Evolutionary conservation across 306 rosid species (phyloP).

Genomic region (Hippophae rhamnoides): DNA sequence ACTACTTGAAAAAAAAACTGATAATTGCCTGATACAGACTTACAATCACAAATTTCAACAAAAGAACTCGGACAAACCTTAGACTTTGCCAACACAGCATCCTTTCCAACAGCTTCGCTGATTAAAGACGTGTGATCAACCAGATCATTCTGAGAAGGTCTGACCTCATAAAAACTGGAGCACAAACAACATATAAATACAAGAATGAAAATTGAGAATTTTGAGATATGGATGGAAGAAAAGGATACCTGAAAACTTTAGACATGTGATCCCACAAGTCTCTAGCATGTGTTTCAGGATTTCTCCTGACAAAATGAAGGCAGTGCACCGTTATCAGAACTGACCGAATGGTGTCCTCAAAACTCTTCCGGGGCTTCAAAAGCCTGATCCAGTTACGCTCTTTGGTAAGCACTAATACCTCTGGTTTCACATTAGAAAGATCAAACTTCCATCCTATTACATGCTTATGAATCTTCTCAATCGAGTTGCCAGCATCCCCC

Average conservation of each 20-base stretch:
- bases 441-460: constrained; percentile 80
- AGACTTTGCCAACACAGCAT: constrained; percentile 33
- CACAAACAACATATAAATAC: constrained; percentile 6
- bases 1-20: background rate
- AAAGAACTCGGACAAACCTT: constrained; percentile 43
- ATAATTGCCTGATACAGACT: constrained; percentile 10
- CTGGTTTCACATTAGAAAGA: constrained; percentile 42
- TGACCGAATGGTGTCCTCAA: constrained; percentile 50
- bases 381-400: constrained; percentile 57
- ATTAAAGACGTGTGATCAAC: constrained; percentile 26
- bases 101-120: constrained; percentile 31
- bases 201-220: constrained; percentile 3
- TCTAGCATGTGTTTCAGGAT: constrained; percentile 50
- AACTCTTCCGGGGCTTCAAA: constrained; percentile 73
- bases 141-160: constrained; percentile 42
- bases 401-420: constrained; percentile 60
- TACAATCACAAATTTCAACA: constrained; percentile 1
- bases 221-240: constrained; percentile 1
- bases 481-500: constrained; percentile 57
- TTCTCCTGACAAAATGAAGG: constrained; percentile 42
- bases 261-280: constrained; percentile 61
- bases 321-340: constrained; percentile 50
- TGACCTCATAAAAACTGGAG: constrained; percentile 41
- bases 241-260: constrained; percentile 55
- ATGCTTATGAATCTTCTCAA: constrained; percentile 47